Base-by-base conservation (phyloP, 1,284 basidiomycete species). In the Irpex sp. region DNA sequence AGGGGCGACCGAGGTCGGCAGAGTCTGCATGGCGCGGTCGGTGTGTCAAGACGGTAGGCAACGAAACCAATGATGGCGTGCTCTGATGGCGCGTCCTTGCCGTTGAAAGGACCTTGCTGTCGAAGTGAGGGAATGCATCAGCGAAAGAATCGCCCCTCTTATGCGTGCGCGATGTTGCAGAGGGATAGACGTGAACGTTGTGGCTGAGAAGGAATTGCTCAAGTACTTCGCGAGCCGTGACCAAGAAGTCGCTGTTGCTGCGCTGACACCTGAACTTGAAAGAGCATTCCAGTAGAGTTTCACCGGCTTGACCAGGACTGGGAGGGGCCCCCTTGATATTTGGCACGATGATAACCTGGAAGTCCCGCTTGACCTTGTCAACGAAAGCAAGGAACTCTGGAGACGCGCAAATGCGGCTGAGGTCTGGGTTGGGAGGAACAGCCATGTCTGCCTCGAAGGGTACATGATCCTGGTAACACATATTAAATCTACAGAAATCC, bases 391-490 rank as follows among this genome's bases (percentile, higher is more conserved):
- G 81, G 75, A 97, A 98, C 57, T 98, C 95, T 19, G 88, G 78
- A 5, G 91, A 90, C 31, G 84, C 76, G 70, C 90, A 88, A 37
- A 97, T 79, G 33, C 86, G 82, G 2, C 87, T 84, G 9, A 98
- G 81, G 63, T 97, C 94, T 5, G 85, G 77, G 69, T 88, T 91
- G 15, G 92, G 89, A 7, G 96, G 95, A 19, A 98, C 88, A 57
- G 92, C 87, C 85, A 97, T 92, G 72, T 98, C 95, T 21, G 95
- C 95, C 75, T 98, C 97, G 72, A 98, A 97, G 0, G 97, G 97
- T 61, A 99, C 95, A 71, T 97, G 95, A 72, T 97, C 94, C 93
- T 95, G 59, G 54, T 58, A 60, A 26, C n/a, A 61, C 72, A 36
- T 70, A 64, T 68, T 35, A 50, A 51, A 15, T n/a, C 54, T 57